These are phyloP conservation scores for Mycena epipterygia DNA, from an alignment of 768 basidiomycete genomes.

Conservation along the genomic window DNA sequence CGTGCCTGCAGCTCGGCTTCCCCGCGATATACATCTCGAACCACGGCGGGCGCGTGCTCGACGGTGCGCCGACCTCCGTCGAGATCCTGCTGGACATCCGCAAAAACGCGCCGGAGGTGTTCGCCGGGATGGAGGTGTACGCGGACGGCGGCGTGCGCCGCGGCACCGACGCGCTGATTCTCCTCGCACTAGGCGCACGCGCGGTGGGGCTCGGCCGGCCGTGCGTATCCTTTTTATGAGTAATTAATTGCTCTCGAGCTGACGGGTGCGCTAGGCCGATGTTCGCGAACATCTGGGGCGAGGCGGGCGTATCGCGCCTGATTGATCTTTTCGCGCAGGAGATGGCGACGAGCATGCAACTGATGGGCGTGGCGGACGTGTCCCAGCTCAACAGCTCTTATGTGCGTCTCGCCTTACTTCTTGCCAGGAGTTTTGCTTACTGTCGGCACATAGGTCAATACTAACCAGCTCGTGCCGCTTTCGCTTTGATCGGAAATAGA, in stretches of 20 bases:
- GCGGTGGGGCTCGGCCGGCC: conserved; percentile 55
- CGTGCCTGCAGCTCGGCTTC: conserved; percentile 52
- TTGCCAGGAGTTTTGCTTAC: neutral
- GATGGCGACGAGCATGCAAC: conserved; percentile 39
- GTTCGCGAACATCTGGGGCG: conserved; percentile 55
- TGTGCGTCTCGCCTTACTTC: conserved; percentile 18
- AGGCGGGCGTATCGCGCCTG: conserved; percentile 45
- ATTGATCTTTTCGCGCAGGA: conserved; percentile 38
- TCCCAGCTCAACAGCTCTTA: conserved; percentile 38
- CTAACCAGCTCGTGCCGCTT: conserved; percentile 32
- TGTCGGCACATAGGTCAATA: conserved; percentile 31
- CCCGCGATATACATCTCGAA: conserved; percentile 57
- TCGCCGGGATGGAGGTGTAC: conserved; percentile 57
- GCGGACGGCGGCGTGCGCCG: conserved; percentile 61
- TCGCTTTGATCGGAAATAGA: too few relatives aligned
- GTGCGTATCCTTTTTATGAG: conserved; percentile 5
- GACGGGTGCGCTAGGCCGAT: conserved; percentile 41
- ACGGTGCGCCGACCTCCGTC: conserved; percentile 53
- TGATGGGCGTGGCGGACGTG: conserved; percentile 42
- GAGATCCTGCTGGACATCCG: conserved; percentile 56
- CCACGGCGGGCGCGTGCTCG: conserved; percentile 55
- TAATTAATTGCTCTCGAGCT: neutral
- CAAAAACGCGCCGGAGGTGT: conserved; percentile 52
- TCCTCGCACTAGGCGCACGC: conserved; percentile 56
- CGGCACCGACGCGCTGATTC: conserved; percentile 60